phyloP scores from a whole-genome alignment of 495 filamentous ascomycete genomes.

The Annulohypoxylon nitens region DNA sequence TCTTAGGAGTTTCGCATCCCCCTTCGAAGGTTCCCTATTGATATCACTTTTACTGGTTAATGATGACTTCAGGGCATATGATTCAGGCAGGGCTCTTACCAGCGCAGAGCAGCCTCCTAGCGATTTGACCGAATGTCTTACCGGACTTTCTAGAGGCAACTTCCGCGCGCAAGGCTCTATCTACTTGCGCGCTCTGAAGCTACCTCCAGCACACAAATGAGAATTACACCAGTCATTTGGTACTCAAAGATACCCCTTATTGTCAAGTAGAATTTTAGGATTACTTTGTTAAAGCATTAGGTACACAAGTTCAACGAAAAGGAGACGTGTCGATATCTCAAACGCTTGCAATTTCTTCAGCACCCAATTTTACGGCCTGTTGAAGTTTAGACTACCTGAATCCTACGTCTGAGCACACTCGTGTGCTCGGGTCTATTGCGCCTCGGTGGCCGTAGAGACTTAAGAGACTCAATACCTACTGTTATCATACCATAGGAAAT shows the following conservation, averaged over 20 bases:
- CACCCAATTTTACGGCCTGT: constrained; percentile 15
- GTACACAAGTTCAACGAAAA: constrained; percentile 10
- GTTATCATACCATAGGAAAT: constrained; percentile 11
- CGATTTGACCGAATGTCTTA: background rate
- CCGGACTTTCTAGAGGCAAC: background rate
- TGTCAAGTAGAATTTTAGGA: background rate
- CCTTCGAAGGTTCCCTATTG: background rate
- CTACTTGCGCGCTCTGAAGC: background rate
- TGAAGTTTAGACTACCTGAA: constrained; percentile 15
- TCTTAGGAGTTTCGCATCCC: background rate
- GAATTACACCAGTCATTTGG: constrained; percentile 1
- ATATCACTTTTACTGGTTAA: constrained; percentile 5
- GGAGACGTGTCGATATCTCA: constrained; percentile 8
- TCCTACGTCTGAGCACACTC: constrained; percentile 37
- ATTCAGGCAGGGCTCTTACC: constrained; percentile 1
- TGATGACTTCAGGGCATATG: background rate
- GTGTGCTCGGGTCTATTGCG: constrained; percentile 8
- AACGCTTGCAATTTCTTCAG: constrained; percentile 12
- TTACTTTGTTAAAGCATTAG: background rate
- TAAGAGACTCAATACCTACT: background rate
- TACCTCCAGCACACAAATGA: background rate
- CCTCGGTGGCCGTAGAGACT: constrained; percentile 9
- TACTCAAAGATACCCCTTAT: constrained; percentile 11
- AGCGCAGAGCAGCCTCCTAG: background rate
- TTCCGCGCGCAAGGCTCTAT: background rate